Evolutionary conservation across 352 stramenopile genomes (phyloP).

Genomic region (Thraustochytrium sp.): DNA sequence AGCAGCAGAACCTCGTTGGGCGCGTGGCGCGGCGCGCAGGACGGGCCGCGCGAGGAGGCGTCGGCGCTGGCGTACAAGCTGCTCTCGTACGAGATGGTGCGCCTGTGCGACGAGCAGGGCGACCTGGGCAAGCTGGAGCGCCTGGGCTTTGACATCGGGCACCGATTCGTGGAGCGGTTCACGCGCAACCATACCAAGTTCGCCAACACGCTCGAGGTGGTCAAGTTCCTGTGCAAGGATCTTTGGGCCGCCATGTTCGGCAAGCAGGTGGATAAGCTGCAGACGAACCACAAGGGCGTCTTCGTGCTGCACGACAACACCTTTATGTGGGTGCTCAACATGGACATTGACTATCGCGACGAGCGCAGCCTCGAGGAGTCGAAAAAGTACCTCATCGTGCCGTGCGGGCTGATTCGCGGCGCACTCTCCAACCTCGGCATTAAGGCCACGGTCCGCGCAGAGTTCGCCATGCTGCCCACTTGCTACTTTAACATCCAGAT

Average conservation of each 20-base stretch:
- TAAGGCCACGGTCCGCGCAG: constrained; percentile 85
- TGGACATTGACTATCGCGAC: constrained; percentile 67
- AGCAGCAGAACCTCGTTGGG: too few relatives aligned
- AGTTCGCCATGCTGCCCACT: constrained; percentile 80
- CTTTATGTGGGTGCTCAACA: constrained; percentile 73
- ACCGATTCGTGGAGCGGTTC: constrained; percentile 33
- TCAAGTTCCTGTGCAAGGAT: constrained; percentile 98
- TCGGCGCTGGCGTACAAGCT: not conserved
- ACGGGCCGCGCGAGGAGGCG: too few relatives aligned
- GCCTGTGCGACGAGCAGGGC: not conserved
- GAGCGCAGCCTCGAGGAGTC: constrained; percentile 73
- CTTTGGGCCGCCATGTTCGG: constrained; percentile 94
- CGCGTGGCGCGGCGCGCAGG: too few relatives aligned
- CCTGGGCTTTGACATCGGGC: constrained; percentile 11
- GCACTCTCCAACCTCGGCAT: constrained; percentile 88
- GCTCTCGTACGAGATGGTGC: not conserved
- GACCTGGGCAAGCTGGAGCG: constrained; percentile 12
- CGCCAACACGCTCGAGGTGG: constrained; percentile 80
- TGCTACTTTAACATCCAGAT: constrained; percentile 55
- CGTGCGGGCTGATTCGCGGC: constrained; percentile 87
- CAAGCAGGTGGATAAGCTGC: constrained; percentile 96
- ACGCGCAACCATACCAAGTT: not conserved
- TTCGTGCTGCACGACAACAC: constrained; percentile 92
- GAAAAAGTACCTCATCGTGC: constrained; percentile 85
- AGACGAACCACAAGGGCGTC: constrained; percentile 90